Conservation (phyloP, 352 stramenopile species). For the Pythium diclinum region DNA sequence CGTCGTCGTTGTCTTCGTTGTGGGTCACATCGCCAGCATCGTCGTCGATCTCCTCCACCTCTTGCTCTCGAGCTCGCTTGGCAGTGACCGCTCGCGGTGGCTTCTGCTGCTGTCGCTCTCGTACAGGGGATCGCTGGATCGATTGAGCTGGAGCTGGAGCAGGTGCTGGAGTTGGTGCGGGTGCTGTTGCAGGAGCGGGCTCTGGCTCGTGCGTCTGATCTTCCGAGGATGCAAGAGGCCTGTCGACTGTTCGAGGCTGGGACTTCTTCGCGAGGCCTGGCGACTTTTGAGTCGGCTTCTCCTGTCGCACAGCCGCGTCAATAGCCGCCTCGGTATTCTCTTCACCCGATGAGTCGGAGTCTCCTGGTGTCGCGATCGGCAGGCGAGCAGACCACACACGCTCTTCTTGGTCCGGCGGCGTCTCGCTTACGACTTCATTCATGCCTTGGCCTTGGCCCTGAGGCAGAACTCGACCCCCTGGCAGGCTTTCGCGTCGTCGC, state of each 20-base stretch:
- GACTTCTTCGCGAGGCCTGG: constrained; percentile 16
- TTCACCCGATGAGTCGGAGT: constrained; percentile 19
- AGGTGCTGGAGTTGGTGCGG: not conserved
- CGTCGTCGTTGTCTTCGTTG: constrained; percentile 17
- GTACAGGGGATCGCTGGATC: not conserved
- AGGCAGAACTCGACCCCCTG: not conserved
- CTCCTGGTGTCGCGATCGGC: constrained; percentile 22
- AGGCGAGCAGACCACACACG: constrained; percentile 29
- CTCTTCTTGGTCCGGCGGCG: constrained; percentile 26
- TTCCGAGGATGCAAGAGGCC: not conserved
- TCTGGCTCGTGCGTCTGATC: not conserved
- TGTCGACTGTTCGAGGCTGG: not conserved
- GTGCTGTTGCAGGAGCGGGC: not conserved
- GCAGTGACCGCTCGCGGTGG: not conserved
- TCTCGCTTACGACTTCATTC: constrained; percentile 28
- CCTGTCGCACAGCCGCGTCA: constrained; percentile 24
- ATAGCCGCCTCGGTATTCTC: constrained; percentile 24
- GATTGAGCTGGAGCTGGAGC: not conserved
- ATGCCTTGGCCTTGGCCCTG: constrained; percentile 10
- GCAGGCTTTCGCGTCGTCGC: constrained; percentile 20
- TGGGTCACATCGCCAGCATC: not conserved
- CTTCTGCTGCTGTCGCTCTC: not conserved
- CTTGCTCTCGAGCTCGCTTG: constrained; percentile 4
- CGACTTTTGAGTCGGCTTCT: constrained; percentile 21
- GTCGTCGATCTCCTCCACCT: constrained; percentile 22